Percentiles rank a stretch among this genome's conserved stretches.
Conservation (phyloP, 257 asterid species). For the Linaria vulgaris region DNA sequence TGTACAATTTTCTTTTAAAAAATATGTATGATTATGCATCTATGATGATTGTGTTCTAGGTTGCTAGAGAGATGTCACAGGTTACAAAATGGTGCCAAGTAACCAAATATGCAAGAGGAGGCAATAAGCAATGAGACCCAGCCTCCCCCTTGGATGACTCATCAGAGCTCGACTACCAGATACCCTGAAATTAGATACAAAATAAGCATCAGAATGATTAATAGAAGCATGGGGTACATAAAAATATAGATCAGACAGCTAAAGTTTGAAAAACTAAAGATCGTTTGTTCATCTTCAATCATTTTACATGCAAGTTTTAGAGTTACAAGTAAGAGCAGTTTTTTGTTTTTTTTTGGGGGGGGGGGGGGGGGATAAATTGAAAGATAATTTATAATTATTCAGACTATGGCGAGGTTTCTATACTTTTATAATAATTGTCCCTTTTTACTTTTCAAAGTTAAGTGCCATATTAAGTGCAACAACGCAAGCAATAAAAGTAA, state of each 20-base stretch:
- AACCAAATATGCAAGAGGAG: conserved; percentile 81
- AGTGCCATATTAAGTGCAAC: conserved; percentile 2
- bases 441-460: background rate
- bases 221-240: background rate
- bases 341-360: background rate
- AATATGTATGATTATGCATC: conserved; percentile 4
- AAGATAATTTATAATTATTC: no score
- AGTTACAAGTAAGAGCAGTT: background rate
- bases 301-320: background rate
- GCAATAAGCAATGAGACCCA: conserved; percentile 75
- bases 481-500: no score
- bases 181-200: conserved; percentile 60
- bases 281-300: no score
- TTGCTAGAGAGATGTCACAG: conserved; percentile 22
- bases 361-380: no score
- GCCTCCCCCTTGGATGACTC: conserved; percentile 90
- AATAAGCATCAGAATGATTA: conserved; percentile 21
- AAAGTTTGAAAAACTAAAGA: no score
- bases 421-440: no score
- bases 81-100: conserved; percentile 68
- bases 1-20: background rate
- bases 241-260: no score
- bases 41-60: conserved; percentile 10
- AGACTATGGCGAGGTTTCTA: no score
- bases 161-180: conserved; percentile 80